These are phyloP conservation scores for Aphanomyces invadans DNA, from an alignment of 352 stramenopile genomes.

Conservation along the genomic window DNA sequence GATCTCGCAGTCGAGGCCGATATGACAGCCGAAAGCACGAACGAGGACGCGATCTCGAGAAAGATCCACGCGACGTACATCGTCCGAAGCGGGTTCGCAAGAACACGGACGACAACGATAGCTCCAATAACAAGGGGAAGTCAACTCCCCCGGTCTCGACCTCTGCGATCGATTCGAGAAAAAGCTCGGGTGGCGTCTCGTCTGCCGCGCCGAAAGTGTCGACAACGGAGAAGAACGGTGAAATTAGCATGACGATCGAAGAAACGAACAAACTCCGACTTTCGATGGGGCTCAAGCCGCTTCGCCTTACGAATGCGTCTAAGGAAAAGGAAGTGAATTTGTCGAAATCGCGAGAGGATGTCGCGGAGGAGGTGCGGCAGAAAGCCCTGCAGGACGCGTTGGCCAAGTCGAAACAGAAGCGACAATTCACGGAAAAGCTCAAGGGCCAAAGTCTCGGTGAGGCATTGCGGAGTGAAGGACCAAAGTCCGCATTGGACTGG, in stretches of 20 bases:
- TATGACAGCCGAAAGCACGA: neutral
- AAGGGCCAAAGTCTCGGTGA: slow-evolving; percentile 66
- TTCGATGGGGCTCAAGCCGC: slow-evolving; percentile 64
- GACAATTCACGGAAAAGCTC: slow-evolving; percentile 66
- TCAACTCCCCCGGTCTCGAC: neutral
- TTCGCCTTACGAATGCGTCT: slow-evolving; percentile 39
- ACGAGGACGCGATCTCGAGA: neutral
- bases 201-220: slow-evolving; percentile 17
- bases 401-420: slow-evolving; percentile 52
- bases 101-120: slow-evolving; percentile 6
- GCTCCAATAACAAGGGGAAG: neutral
- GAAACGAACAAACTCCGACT: slow-evolving; percentile 71
- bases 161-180: neutral
- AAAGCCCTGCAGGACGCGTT: slow-evolving; percentile 47
- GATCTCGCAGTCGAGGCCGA: slow-evolving; percentile 8
- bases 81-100: neutral
- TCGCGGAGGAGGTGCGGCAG: slow-evolving; percentile 44
- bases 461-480: slow-evolving; percentile 35
- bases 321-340: slow-evolving; percentile 52
- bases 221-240: slow-evolving; percentile 53
- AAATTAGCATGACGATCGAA: slow-evolving; percentile 76
- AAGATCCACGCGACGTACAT: neutral
- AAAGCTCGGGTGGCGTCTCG: slow-evolving; percentile 21
- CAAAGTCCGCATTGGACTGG: slow-evolving; percentile 50
- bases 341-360: slow-evolving; percentile 49